A percentile compares a stretch with the other conserved stretches of the same genome.
These are phyloP conservation scores for Pythium phragmitis DNA, from an alignment of 352 stramenopile genomes.

Conservation along the genomic window DNA sequence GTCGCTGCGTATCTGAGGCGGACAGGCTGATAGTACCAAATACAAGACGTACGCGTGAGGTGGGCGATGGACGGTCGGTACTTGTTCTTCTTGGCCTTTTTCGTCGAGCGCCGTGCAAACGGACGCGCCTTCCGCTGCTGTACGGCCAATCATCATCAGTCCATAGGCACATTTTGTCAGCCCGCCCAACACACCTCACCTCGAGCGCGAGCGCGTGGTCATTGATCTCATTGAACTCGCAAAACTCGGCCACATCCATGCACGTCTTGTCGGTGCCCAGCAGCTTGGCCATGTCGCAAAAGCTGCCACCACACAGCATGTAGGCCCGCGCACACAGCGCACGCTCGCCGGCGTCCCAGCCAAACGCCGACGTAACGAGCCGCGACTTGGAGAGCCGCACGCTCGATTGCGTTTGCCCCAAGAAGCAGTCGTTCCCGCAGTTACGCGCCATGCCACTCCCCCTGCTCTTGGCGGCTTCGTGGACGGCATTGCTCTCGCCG, in stretches of 20 bases:
- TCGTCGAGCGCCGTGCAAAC: conserved; percentile 34
- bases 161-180: neutral
- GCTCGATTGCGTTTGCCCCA: conserved; percentile 45
- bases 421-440: conserved; percentile 76
- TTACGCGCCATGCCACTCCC: conserved; percentile 58
- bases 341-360: conserved; percentile 44
- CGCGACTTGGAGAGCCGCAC: conserved; percentile 50
- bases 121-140: conserved; percentile 30
- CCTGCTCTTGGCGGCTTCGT: conserved; percentile 41
- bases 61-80: conserved; percentile 62
- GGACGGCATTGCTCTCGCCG: conserved; percentile 61
- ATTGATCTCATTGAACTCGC: conserved; percentile 66
- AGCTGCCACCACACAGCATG: conserved; percentile 69
- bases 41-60: conserved; percentile 55
- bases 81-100: conserved; percentile 49
- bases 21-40: conserved; percentile 32
- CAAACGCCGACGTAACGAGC: conserved; percentile 46
- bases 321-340: conserved; percentile 62
- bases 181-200: conserved; percentile 26
- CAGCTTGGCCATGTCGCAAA: conserved; percentile 73
- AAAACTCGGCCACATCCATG: conserved; percentile 72
- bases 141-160: neutral
- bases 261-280: conserved; percentile 71
- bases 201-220: conserved; percentile 47
- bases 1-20: conserved; percentile 58